These are phyloP conservation scores for Rhizodiscina lignyota DNA, from an alignment of 495 filamentous ascomycete genomes.

Conservation along the genomic window DNA sequence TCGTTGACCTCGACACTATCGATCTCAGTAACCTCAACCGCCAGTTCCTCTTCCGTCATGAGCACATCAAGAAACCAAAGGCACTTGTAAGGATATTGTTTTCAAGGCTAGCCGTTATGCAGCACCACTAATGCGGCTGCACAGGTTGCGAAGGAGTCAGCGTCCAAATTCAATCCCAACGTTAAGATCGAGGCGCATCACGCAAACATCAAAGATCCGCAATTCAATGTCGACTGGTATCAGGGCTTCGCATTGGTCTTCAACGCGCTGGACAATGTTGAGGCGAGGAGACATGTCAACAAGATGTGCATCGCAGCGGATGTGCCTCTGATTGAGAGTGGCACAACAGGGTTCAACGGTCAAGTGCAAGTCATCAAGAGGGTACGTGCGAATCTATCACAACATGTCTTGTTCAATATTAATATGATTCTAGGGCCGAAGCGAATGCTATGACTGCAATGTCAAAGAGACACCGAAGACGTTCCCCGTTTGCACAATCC, in stretches of 20 bases:
- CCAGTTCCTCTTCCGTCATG: slow-evolving; percentile 91
- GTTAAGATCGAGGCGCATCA: slow-evolving; percentile 83
- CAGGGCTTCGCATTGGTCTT: slow-evolving; percentile 70
- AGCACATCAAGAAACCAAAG: slow-evolving; percentile 97
- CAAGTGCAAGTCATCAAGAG: slow-evolving; percentile 94
- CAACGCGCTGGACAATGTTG: slow-evolving; percentile 93
- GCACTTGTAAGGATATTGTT: slow-evolving; percentile 57
- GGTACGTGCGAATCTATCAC: slow-evolving; percentile 28
- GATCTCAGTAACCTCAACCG: slow-evolving; percentile 96
- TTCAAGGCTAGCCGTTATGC: not conserved
- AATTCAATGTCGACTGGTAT: slow-evolving; percentile 88
- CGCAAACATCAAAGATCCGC: slow-evolving; percentile 86
- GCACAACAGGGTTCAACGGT: slow-evolving; percentile 94
- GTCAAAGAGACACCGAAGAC: slow-evolving; percentile 76
- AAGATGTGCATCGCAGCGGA: slow-evolving; percentile 89
- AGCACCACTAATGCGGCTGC: not conserved
- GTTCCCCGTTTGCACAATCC: slow-evolving; percentile 91
- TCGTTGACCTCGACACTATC: slow-evolving; percentile 96
- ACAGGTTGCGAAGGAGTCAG: slow-evolving; percentile 88
- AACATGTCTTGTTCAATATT: too few relatives aligned
- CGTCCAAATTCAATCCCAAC: slow-evolving; percentile 76
- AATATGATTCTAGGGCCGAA: slow-evolving; percentile 48
- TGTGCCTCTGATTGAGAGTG: slow-evolving; percentile 87
- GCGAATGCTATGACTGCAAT: slow-evolving; percentile 93
- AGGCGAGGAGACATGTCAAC: slow-evolving; percentile 89